Evolutionary conservation across 2,329 filamentous ascomycete genomes (phyloP), one percentile per base, ranked within the genome.

Genomic region (Gaeumannomyces tritici): DNA sequence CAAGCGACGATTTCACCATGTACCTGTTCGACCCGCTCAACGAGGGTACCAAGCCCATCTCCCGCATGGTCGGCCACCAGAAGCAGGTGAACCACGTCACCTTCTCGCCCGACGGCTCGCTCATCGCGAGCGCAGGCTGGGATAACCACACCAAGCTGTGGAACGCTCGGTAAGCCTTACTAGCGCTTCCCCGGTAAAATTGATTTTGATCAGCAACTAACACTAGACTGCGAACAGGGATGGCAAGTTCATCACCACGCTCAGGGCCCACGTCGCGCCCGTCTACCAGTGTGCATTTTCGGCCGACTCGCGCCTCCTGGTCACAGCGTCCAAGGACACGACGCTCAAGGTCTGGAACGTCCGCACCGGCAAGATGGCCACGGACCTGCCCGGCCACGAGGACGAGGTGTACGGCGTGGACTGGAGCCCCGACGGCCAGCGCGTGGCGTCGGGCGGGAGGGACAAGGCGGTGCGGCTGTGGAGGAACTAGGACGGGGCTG

Each of bases 341-440:
- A 98, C 95, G 0, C 77, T 98, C 59, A 98, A 96, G 73, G 90
- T 96, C 6, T 99, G 93, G 93, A 92, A 96, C 70, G 89, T 96
- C 72, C 82, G 88, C 65, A 91, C 89, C 1, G 89, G 88, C 60
- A 96, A 96, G 75, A 77, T 99, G 63, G 84, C 86, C 3, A 77
- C 79, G 59, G 93, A 97, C 77, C 78, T 98, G 57, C 91, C 93
- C 0, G 92, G 93, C 0, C 93, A 98, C 73, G 85, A 90, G 72
- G 93, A 96, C 70, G 91, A 97, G 73, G 93, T 97, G 0, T 97
- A 93, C 74, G 91, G 93, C 0, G 87, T 97, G 15, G 93, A 98
- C 73, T 98, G 93, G 95, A 93, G 90, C 68, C 89, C 91, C 0
- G 93, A 97, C 72, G 95, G 95, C 11, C 84, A 91, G 68, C 87